phyloP scores from a whole-genome alignment of 1,284 basidiomycete genomes.

The Termitomyces sp. region DNA sequence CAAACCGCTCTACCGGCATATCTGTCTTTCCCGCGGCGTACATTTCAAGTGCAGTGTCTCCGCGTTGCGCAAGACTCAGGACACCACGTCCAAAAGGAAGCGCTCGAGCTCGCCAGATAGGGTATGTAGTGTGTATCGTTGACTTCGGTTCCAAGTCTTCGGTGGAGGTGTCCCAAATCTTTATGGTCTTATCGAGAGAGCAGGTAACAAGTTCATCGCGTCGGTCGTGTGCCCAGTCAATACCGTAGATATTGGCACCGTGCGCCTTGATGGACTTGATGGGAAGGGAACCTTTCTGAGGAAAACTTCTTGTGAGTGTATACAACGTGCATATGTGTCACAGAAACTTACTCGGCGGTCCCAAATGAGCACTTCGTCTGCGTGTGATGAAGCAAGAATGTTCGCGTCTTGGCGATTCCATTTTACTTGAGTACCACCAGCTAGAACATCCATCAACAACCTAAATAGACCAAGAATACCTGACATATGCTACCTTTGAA shows the following conservation, averaged over 20 bases:
- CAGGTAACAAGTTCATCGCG: slow-evolving; percentile 85
- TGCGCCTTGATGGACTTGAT: slow-evolving; percentile 76
- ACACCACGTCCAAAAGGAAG: slow-evolving; percentile 92
- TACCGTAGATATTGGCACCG: slow-evolving; percentile 87
- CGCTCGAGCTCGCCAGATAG: slow-evolving; percentile 91
- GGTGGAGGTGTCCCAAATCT: slow-evolving; percentile 66
- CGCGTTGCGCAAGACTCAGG: slow-evolving; percentile 86
- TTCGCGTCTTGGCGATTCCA: slow-evolving; percentile 88
- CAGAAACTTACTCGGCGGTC: slow-evolving; percentile 62
- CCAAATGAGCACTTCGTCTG: slow-evolving; percentile 82
- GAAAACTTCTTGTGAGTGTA: background rate
- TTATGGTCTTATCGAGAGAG: slow-evolving; percentile 89
- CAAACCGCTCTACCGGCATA: slow-evolving; percentile 70
- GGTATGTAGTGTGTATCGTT: slow-evolving; percentile 75
- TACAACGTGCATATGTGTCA: background rate
- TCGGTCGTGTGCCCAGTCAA: slow-evolving; percentile 83
- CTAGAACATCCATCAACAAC: slow-evolving; percentile 31
- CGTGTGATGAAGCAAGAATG: slow-evolving; percentile 83
- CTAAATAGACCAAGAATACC: background rate
- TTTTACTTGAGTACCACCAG: slow-evolving; percentile 90
- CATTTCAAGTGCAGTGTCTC: slow-evolving; percentile 84
- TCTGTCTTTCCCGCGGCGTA: slow-evolving; percentile 44
- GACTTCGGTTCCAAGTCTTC: slow-evolving; percentile 35
- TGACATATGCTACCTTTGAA: slow-evolving; percentile 55
- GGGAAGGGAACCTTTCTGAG: slow-evolving; percentile 85